Evolutionary conservation across 1,139 yeast genomes (phyloP).

Genomic region (Geotrichum carabidarum): DNA sequence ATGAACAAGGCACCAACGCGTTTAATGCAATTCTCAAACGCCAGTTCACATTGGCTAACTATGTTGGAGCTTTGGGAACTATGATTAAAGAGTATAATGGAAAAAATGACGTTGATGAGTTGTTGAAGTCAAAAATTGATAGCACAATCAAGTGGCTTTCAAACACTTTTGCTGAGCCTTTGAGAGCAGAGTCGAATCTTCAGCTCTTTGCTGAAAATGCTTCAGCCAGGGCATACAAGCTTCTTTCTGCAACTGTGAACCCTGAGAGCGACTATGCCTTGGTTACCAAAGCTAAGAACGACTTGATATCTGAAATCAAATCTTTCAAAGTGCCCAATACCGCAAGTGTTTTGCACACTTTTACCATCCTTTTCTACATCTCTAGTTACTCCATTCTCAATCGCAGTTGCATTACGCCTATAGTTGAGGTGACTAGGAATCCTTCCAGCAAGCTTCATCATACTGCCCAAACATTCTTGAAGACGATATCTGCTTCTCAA

Average conservation of each 20-base stretch:
- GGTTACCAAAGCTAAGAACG: conserved; percentile 57
- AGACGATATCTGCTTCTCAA: conserved; percentile 53
- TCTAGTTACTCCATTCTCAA: conserved; percentile 60
- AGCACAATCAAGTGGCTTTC: conserved; percentile 64
- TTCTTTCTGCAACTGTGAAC: conserved; percentile 35
- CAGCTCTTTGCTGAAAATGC: conserved; percentile 42
- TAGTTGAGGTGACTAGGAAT: conserved; percentile 48
- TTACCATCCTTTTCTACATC: conserved; percentile 57
- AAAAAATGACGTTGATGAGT: conserved; percentile 29
- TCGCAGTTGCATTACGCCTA: conserved; percentile 54
- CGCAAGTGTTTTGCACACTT: conserved; percentile 5
- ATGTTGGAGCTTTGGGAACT: conserved; percentile 38
- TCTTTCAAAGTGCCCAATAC: conserved; percentile 3
- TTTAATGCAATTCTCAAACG: conserved; percentile 65
- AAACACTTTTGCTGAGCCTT: conserved; percentile 46
- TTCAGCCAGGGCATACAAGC: conserved; percentile 10
- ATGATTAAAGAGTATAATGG: conserved; percentile 35
- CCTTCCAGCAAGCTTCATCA: conserved; percentile 35
- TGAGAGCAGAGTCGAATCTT: conserved; percentile 47
- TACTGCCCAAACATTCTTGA: conserved; percentile 51
- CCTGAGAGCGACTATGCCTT: conserved; percentile 58
- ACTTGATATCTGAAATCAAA: conserved; percentile 36
- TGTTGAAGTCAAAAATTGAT: conserved; percentile 41
- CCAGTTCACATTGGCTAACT: conserved; percentile 45
- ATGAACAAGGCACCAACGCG: conserved; percentile 56